Evolutionary conservation across 306 rosid species (phyloP).

Genomic region (Castanea crenata): DNA sequence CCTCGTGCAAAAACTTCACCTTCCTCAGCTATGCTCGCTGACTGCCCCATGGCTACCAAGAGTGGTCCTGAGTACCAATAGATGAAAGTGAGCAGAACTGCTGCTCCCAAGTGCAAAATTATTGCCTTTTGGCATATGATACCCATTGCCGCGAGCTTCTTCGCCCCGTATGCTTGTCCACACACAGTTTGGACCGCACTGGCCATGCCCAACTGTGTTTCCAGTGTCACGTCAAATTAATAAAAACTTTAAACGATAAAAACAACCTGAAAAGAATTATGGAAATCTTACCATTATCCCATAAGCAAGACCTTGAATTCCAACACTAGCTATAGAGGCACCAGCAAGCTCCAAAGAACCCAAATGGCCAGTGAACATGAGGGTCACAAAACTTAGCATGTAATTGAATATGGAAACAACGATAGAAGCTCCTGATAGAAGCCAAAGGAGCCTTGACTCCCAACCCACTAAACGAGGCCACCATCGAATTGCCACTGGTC

Average conservation of each 20-base stretch:
- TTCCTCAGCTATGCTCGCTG: conserved; percentile 39
- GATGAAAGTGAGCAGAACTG: conserved; percentile 53
- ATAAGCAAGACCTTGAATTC: conserved; percentile 79
- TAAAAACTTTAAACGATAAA: too few relatives aligned
- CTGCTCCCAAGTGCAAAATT: conserved; percentile 59
- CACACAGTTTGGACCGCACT: conserved; percentile 81
- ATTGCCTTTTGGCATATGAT: conserved; percentile 66
- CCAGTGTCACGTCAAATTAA: not conserved
- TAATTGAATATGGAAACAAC: conserved; percentile 38
- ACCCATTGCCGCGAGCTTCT: conserved; percentile 51
- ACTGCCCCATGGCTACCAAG: conserved; percentile 46
- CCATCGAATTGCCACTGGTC: conserved; percentile 20
- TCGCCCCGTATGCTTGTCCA: conserved; percentile 81
- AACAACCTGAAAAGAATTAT: not conserved
- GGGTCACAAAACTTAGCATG: conserved; percentile 52
- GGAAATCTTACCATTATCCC: conserved; percentile 57
- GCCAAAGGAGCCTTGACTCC: conserved; percentile 79
- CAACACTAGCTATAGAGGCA: conserved; percentile 66
- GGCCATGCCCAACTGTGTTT: conserved; percentile 66
- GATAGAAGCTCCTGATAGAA: conserved; percentile 44
- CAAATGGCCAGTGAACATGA: conserved; percentile 68
- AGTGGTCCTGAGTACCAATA: conserved; percentile 60
- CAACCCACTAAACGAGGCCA: conserved; percentile 56
- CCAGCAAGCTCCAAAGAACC: conserved; percentile 66
- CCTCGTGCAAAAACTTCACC: conserved; percentile 60